phyloP scores from a whole-genome alignment of 345 rosid genomes.

The Clausena lansium region DNA sequence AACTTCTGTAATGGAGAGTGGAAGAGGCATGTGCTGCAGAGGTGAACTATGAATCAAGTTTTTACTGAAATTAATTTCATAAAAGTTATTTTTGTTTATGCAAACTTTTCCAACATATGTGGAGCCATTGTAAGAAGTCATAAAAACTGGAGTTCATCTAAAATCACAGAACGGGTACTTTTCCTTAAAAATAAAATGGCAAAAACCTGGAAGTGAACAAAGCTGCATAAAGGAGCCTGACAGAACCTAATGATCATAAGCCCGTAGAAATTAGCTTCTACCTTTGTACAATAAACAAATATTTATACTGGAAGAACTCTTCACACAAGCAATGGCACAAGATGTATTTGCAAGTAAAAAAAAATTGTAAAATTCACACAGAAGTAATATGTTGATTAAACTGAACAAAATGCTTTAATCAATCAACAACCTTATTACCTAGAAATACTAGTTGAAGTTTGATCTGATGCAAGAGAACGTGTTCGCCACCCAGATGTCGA shows the following conservation, averaged over 20 bases:
- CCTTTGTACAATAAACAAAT: background rate
- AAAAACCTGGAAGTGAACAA: background rate
- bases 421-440: constrained; percentile 6
- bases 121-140: background rate
- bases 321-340: background rate
- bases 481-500: constrained; percentile 15
- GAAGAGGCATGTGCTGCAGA: background rate
- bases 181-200: background rate
- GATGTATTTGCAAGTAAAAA: background rate
- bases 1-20: background rate
- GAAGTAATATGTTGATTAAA: background rate
- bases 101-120: background rate
- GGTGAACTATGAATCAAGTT: background rate
- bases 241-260: background rate
- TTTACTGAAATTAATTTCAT: background rate
- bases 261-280: background rate
- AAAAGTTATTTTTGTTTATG: background rate
- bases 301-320: background rate
- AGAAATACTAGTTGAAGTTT: constrained; percentile 28
- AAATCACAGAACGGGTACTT: background rate
- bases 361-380: background rate
- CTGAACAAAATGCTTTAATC: background rate
- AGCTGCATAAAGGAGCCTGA: background rate
- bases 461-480: constrained; percentile 25
- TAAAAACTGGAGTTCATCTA: background rate